Evolutionary conservation across 331 rosid species (phyloP).

Genomic region (Rhamnella rubrinervis): DNA sequence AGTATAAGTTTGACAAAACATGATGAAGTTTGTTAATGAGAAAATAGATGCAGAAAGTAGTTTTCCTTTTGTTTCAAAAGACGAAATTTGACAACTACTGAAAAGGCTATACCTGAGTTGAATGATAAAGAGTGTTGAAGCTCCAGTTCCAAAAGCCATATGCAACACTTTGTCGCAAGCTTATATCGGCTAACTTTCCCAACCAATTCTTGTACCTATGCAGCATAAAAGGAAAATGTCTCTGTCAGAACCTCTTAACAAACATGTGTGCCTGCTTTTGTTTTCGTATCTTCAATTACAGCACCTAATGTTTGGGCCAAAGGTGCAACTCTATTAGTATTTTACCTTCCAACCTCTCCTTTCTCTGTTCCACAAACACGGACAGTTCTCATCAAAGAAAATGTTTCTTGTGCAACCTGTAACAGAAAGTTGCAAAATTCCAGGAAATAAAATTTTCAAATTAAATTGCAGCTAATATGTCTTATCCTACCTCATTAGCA

Average conservation of each 20-base stretch:
- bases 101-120: slow-evolving; percentile 71
- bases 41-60: background rate
- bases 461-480: slow-evolving; percentile 20
- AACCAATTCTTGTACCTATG: slow-evolving; percentile 82
- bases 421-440: slow-evolving; percentile 17
- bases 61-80: slow-evolving; percentile 11
- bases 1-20: background rate
- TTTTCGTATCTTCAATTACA: background rate
- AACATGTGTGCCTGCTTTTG: background rate
- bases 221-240: slow-evolving; percentile 21
- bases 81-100: background rate
- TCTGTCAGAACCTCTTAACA: slow-evolving; percentile 21
- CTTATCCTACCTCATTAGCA: slow-evolving; percentile 73
- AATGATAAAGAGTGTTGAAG: slow-evolving; percentile 84
- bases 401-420: slow-evolving; percentile 95
- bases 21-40: background rate
- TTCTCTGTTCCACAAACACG: slow-evolving; percentile 92
- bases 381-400: slow-evolving; percentile 87
- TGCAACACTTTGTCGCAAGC: slow-evolving; percentile 88
- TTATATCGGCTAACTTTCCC: slow-evolving; percentile 74
- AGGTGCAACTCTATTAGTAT: slow-evolving; percentile 9
- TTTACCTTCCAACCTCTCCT: slow-evolving; percentile 77
- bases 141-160: slow-evolving; percentile 84
- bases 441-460: slow-evolving; percentile 14
- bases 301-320: background rate